Evolutionary conservation across 495 filamentous ascomycete genomes (phyloP).

Genomic region (Hypomontagnella monticulosa): DNA sequence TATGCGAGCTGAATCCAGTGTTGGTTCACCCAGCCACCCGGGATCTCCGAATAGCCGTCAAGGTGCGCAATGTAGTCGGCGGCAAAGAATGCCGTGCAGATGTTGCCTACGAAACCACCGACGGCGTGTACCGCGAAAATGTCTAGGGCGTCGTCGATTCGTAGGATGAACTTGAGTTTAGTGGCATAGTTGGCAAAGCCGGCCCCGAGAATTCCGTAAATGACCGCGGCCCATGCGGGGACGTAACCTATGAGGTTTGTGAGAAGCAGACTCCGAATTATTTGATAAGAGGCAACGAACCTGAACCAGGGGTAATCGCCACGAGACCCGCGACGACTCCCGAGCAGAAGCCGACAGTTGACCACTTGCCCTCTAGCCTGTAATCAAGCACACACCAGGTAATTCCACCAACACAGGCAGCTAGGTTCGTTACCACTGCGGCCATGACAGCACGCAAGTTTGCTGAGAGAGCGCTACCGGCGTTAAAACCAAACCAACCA

Average conservation of each 20-base stretch:
- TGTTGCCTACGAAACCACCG: slow-evolving; percentile 89
- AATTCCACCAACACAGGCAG: slow-evolving; percentile 86
- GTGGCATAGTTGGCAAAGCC: slow-evolving; percentile 93
- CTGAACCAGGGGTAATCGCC: slow-evolving; percentile 89
- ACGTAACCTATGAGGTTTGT: slow-evolving; percentile 68
- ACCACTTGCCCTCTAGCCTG: slow-evolving; percentile 94
- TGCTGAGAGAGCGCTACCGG: slow-evolving; percentile 86
- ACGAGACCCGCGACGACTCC: slow-evolving; percentile 93
- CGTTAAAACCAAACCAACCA: slow-evolving; percentile 99
- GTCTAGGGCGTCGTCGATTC: slow-evolving; percentile 89
- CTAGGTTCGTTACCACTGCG: slow-evolving; percentile 74
- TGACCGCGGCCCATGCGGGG: slow-evolving; percentile 90
- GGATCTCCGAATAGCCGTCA: slow-evolving; percentile 76
- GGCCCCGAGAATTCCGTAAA: slow-evolving; percentile 87
- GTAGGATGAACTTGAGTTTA: slow-evolving; percentile 90
- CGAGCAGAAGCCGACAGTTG: slow-evolving; percentile 95
- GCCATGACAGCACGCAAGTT: slow-evolving; percentile 89
- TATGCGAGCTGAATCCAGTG: slow-evolving; percentile 90
- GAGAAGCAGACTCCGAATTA: slow-evolving; percentile 9
- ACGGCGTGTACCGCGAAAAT: slow-evolving; percentile 94
- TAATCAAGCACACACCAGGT: slow-evolving; percentile 98
- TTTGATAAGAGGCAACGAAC: slow-evolving; percentile 35
- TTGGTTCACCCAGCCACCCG: slow-evolving; percentile 90
- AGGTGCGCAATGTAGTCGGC: slow-evolving; percentile 91
- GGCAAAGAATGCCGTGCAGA: slow-evolving; percentile 90